These are phyloP conservation scores for Starmerella asiatica DNA, from an alignment of 805 yeast species.

Conservation along the genomic window DNA sequence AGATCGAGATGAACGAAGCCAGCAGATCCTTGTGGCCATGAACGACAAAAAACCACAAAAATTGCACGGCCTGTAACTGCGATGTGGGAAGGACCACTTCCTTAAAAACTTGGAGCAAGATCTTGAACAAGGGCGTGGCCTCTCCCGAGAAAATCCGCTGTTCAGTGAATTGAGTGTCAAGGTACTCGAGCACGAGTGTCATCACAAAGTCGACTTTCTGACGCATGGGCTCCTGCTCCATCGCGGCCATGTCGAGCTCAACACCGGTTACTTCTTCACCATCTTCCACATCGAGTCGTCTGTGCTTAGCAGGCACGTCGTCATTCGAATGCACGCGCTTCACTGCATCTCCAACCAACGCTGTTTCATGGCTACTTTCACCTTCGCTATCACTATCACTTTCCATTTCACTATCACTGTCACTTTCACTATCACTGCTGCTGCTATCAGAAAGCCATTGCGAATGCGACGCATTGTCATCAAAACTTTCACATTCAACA, in stretches of 20 bases:
- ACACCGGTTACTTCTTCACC: slow-evolving; percentile 27
- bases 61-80: slow-evolving; percentile 78
- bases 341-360: slow-evolving; percentile 19
- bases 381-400: slow-evolving; percentile 22
- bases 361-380: neutral
- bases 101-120: slow-evolving; percentile 62
- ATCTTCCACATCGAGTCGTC: slow-evolving; percentile 22
- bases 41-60: slow-evolving; percentile 62
- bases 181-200: slow-evolving; percentile 39
- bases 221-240: slow-evolving; percentile 39
- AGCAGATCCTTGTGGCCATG: slow-evolving; percentile 71
- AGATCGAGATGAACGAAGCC: slow-evolving; percentile 68
- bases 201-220: slow-evolving; percentile 62
- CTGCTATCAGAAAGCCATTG: neutral
- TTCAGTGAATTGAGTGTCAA: slow-evolving; percentile 37
- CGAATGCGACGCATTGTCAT: too few species aligned
- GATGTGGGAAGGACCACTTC: slow-evolving; percentile 83
- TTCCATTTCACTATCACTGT: slow-evolving; percentile 24
- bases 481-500: slow-evolving; percentile 56
- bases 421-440: slow-evolving; percentile 1
- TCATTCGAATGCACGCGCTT: slow-evolving; percentile 24
- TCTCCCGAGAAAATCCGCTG: slow-evolving; percentile 45
- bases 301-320: slow-evolving; percentile 4
- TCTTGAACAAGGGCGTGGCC: slow-evolving; percentile 56
- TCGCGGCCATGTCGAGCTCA: slow-evolving; percentile 29